phyloP scores from a whole-genome alignment of 257 asterid species.

The Gardenia jasminoides region DNA sequence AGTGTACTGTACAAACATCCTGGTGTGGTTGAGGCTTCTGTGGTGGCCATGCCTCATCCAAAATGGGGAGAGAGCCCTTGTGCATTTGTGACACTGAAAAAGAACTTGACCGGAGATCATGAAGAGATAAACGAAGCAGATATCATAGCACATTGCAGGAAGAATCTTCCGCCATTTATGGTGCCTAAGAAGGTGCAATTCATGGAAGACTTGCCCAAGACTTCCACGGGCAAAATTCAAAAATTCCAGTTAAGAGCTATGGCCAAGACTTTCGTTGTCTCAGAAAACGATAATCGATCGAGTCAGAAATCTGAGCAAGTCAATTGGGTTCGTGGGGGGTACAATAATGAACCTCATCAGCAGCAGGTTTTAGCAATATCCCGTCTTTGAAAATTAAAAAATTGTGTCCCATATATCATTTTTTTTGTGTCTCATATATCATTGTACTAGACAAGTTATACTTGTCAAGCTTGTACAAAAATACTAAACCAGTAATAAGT shows the following conservation, averaged over 20 bases:
- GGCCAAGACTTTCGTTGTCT: constrained; percentile 40
- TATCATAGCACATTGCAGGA: constrained; percentile 54
- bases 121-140: constrained; percentile 39
- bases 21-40: constrained; percentile 67
- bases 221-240: constrained; percentile 68
- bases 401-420: background rate
- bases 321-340: constrained; percentile 25
- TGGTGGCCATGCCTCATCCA: constrained; percentile 90
- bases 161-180: constrained; percentile 63
- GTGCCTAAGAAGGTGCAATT: constrained; percentile 71
- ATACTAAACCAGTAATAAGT: background rate
- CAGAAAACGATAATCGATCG: constrained; percentile 21
- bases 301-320: constrained; percentile 13
- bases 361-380: constrained; percentile 53
- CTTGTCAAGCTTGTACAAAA: constrained; percentile 1
- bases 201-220: constrained; percentile 66
- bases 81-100: constrained; percentile 32
- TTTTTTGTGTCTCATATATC: background rate
- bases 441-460: background rate
- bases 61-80: constrained; percentile 70
- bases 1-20: constrained; percentile 51
- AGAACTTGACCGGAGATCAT: background rate
- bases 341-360: constrained; percentile 32
- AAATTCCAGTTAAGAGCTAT: constrained; percentile 56
- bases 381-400: constrained; percentile 41